A percentile compares a stretch with the other conserved stretches of the same genome.
Conservation (phyloP, 345 rosid genomes). For the Carallia pectinifolia region DNA sequence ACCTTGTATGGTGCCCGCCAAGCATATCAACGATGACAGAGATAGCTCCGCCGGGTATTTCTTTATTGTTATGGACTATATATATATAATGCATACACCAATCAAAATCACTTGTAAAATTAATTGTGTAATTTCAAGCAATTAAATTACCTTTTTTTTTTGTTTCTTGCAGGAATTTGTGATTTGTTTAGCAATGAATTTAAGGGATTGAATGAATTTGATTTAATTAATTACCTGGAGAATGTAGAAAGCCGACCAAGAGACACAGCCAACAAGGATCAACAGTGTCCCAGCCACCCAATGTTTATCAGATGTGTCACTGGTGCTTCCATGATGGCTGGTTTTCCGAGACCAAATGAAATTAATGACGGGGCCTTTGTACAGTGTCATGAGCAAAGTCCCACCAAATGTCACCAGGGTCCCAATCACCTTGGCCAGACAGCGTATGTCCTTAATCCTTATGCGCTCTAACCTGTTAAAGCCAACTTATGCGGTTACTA, state of each 20-base stretch:
- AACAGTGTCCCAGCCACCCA: slow-evolving; percentile 63
- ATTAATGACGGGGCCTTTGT: slow-evolving; percentile 62
- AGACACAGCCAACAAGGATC: slow-evolving; percentile 60
- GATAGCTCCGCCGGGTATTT: slow-evolving; percentile 63
- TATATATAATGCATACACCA: background rate
- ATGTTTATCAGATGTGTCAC: slow-evolving; percentile 36
- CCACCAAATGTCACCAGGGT: slow-evolving; percentile 61
- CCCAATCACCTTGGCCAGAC: slow-evolving; percentile 64
- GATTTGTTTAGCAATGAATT: no score
- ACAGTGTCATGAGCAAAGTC: slow-evolving; percentile 66
- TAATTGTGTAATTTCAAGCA: no score
- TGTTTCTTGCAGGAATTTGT: no score
- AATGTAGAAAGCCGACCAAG: slow-evolving; percentile 71
- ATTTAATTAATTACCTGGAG: slow-evolving; percentile 38
- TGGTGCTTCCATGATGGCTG: slow-evolving; percentile 22
- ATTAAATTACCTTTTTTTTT: no score
- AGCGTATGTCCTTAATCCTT: slow-evolving; percentile 40
- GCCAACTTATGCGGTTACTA: background rate
- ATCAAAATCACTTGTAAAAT: background rate
- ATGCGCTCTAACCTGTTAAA: slow-evolving; percentile 50
- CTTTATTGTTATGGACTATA: slow-evolving; percentile 59
- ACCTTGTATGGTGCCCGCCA: slow-evolving; percentile 60
- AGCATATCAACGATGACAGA: slow-evolving; percentile 59
- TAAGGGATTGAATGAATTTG: background rate
- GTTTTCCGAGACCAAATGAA: slow-evolving; percentile 31